phyloP scores from a whole-genome alignment of 2,329 filamentous ascomycete genomes.

The Arthroderma sp. region DNA sequence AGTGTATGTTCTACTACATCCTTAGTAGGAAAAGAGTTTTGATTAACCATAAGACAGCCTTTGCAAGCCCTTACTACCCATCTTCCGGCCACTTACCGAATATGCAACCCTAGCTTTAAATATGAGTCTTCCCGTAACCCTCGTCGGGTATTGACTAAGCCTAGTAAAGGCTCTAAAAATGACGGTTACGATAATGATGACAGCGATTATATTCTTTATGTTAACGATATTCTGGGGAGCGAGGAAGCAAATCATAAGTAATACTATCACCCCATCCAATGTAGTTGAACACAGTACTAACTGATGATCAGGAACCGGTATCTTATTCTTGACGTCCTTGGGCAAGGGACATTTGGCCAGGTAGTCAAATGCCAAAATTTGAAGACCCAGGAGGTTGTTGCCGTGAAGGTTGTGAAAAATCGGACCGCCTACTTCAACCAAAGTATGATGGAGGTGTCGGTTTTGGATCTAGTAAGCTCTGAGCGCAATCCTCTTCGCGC shows the following conservation, averaged over 20 bases:
- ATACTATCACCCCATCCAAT: constrained; percentile 6
- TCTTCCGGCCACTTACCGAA: constrained; percentile 87
- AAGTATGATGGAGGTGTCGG: constrained; percentile 99
- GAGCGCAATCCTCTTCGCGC: constrained; percentile 13
- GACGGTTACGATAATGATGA: constrained; percentile 99
- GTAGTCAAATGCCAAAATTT: constrained; percentile 98
- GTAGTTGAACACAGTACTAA: constrained; percentile 3
- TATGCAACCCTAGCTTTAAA: constrained; percentile 96
- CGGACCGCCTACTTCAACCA: constrained; percentile 98
- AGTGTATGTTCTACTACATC: constrained; percentile 50
- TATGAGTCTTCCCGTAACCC: constrained; percentile 97
- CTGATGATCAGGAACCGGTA: constrained; percentile 63
- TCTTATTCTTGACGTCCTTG: constrained; percentile 88
- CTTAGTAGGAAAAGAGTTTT: constrained; percentile 4
- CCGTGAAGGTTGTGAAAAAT: constrained; percentile 98
- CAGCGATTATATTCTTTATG: constrained; percentile 97
- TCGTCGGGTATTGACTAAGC: constrained; percentile 88
- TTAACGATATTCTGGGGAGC: constrained; percentile 95
- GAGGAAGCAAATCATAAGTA: constrained; percentile 97
- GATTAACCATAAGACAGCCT: constrained; percentile 44
- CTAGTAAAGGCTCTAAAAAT: constrained; percentile 96
- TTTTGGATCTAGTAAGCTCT: constrained; percentile 67
- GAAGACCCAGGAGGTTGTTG: constrained; percentile 95
- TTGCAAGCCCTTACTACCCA: constrained; percentile 91
- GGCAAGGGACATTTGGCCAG: constrained; percentile 95